Conservation (phyloP, 2,329 filamentous ascomycete genomes). For the Aureobasidium zeae region DNA sequence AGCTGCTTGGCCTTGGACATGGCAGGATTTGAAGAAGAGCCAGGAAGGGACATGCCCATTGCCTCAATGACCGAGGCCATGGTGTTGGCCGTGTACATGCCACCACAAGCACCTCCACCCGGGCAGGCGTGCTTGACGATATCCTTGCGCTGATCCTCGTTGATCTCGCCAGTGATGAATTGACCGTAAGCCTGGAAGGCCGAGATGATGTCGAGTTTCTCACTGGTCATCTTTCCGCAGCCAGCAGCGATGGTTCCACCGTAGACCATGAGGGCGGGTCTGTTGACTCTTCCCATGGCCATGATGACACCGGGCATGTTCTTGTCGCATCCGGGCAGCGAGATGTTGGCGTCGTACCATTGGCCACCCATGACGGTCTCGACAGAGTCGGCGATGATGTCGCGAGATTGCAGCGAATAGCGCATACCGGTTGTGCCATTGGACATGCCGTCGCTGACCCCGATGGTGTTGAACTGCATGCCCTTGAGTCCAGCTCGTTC, state of each 20-base stretch:
- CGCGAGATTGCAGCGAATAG: conserved; percentile 70
- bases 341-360: conserved; percentile 97
- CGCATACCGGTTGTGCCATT: conserved; percentile 98
- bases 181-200: conserved; percentile 97
- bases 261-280: conserved; percentile 95
- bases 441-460: conserved; percentile 92
- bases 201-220: conserved; percentile 85
- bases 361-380: conserved; percentile 98
- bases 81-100: conserved; percentile 56
- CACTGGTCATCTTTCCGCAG: conserved; percentile 65
- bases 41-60: conserved; percentile 44
- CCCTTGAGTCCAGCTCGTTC: conserved; percentile 68
- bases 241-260: conserved; percentile 90
- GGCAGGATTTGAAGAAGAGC: conserved; percentile 43
- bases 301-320: conserved; percentile 73
- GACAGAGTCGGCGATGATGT: conserved; percentile 95
- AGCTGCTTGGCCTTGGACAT: conserved; percentile 42
- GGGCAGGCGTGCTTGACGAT: conserved; percentile 89
- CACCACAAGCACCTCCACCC: conserved; percentile 72
- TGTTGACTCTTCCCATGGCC: conserved; percentile 90
- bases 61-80: conserved; percentile 44
- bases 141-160: conserved; percentile 83
- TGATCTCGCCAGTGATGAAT: conserved; percentile 85
- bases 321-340: conserved; percentile 96
- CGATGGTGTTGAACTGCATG: conserved; percentile 98